These are phyloP conservation scores for Penicillium italicum DNA, from an alignment of 2,329 filamentous ascomycete species.

Conservation along the genomic window DNA sequence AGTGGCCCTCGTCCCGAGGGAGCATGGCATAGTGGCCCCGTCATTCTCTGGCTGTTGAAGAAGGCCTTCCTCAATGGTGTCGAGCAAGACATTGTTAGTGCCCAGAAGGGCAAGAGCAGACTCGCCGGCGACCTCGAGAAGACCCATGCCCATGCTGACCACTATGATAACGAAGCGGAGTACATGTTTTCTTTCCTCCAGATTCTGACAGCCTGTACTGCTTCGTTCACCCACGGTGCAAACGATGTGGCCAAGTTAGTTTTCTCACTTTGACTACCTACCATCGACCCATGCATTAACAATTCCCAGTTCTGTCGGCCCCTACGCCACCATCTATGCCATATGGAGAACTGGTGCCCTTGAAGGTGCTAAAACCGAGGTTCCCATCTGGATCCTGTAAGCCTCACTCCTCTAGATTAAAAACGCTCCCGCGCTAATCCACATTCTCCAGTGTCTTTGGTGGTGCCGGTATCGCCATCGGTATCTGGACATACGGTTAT, in stretches of 20 bases:
- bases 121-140: background rate
- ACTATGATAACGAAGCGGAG: background rate
- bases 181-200: background rate
- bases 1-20: background rate
- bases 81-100: background rate
- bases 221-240: slow-evolving; percentile 36
- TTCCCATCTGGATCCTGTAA: slow-evolving; percentile 17
- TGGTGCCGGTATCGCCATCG: slow-evolving; percentile 41
- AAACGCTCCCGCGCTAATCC: background rate
- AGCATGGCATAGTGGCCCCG: background rate
- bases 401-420: background rate
- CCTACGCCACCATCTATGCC: slow-evolving; percentile 32
- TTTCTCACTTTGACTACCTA: background rate
- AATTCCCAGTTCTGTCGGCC: slow-evolving; percentile 33
- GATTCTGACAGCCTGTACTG: background rate
- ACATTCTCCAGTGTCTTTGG: slow-evolving; percentile 40
- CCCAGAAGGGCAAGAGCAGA: background rate
- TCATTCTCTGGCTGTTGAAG: background rate
- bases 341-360: slow-evolving; percentile 36
- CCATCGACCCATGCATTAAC: background rate
- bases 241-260: slow-evolving; percentile 43
- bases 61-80: background rate
- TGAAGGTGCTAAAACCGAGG: slow-evolving; percentile 33
- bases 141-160: background rate
- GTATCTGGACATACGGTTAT: slow-evolving; percentile 44